phyloP scores from a whole-genome alignment of 768 basidiomycete species.

The Pleurotus tuber-regium region DNA sequence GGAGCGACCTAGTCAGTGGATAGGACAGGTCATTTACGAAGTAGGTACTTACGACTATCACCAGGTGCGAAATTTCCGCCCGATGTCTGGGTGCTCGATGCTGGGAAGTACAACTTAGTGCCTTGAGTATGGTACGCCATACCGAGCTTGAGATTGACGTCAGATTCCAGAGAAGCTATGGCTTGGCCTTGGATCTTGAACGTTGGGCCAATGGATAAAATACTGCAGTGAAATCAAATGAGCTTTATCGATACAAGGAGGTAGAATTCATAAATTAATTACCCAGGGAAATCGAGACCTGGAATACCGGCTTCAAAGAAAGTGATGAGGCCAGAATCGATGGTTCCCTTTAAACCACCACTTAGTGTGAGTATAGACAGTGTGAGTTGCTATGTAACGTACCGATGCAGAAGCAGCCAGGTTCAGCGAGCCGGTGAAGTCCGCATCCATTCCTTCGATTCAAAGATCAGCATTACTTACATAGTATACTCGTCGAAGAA shows the following conservation, averaged over 20 bases:
- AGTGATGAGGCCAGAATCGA: slow-evolving; percentile 26
- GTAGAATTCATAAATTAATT: not conserved
- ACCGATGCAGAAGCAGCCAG: slow-evolving; percentile 24
- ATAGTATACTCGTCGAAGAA: not conserved
- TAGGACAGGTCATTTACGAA: too few relatives aligned
- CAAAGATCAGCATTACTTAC: not conserved
- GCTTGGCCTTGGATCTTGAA: slow-evolving; percentile 32
- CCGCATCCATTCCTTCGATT: slow-evolving; percentile 22
- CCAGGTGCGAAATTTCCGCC: slow-evolving; percentile 24
- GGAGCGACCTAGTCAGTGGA: too few relatives aligned
- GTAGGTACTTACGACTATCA: slow-evolving; percentile 26
- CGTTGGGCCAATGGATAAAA: slow-evolving; percentile 37
- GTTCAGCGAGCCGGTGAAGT: slow-evolving; percentile 25
- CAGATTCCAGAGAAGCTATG: slow-evolving; percentile 25
- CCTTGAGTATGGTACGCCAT: slow-evolving; percentile 29
- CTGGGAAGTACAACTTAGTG: slow-evolving; percentile 37
- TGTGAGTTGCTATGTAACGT: too few relatives aligned
- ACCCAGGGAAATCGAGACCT: slow-evolving; percentile 29
- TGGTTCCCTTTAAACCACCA: slow-evolving; percentile 16
- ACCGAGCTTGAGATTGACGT: slow-evolving; percentile 28
- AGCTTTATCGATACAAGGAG: not conserved
- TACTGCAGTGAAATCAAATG: slow-evolving; percentile 16
- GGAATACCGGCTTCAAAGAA: slow-evolving; percentile 32
- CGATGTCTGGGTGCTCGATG: slow-evolving; percentile 16
- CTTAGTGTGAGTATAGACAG: too few relatives aligned